Evolutionary conservation across 257 asterid species (phyloP), one percentile per base, ranked within the genome.

Genomic region (Primulina eburnea): DNA sequence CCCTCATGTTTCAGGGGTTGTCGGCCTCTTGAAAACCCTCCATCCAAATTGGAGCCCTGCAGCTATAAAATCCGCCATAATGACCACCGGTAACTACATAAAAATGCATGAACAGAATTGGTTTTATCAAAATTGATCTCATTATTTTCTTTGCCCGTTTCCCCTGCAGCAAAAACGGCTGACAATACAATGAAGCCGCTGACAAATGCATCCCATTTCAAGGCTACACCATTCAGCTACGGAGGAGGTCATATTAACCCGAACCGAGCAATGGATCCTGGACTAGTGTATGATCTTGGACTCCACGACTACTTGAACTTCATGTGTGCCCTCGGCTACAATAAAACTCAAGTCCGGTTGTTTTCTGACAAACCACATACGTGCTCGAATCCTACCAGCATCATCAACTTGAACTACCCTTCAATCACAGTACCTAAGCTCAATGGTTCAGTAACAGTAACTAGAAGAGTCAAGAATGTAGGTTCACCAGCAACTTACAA

Each of bases 21-120:
- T 80, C 8, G 97, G 97, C 72, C 92, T 93, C 53, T 76, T 93
- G 73, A 90, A 87, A 88, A 83, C 96, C 35, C 85, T 89, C 30
- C 74, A 89, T 67, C 97, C 99, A 0, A 70, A 77, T 26, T 93
- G 99, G 99, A 90, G 96, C 80, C 99, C 97, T 4, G 92, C 99
- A 4, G 99, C 96, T 28, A 93, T 93, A 67, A 87, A 77, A 75
- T 93, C 99, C 0, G 96, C 99, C 59, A 89, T 93, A 65, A 82
- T 87, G 71, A 93, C 99, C 38, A 83, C 96, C 0, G 90, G 97
- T 84, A 79, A 76, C 6, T 0, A n/a, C 18, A 47, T 5, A 33
- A 33, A 53, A 57, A 18, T 33, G 24, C 56, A 8, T 56, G 30
- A 33, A 18, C 62, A 58, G 2, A 8, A 37, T 55, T 18, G 3